Evolutionary conservation across 345 rosid genomes (phyloP), one percentile per base, ranked within the genome.

Genomic region (Hibiscus tridactylites): DNA sequence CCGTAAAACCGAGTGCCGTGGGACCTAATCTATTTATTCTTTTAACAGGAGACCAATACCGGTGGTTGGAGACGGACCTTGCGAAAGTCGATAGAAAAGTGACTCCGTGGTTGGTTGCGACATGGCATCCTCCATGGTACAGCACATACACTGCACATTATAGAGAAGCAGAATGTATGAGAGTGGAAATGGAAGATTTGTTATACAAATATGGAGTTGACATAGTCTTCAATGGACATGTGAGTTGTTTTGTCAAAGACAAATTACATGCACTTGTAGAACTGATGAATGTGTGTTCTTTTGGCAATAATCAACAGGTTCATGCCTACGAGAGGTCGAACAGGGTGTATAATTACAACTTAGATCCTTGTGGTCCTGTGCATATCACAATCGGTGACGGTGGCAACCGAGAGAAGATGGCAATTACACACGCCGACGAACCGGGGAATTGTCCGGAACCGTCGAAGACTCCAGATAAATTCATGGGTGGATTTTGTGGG

Each of bases 311-410:
- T 56, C 24, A 65, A 61, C 82, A 93, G 98, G 93, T 93, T 72
- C 88, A 93, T 84, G 97, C 95, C 31, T 94, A 94, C 33, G 97
- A 94, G 83, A 91, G 98, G 71, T 88, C 97, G 31, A 94, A 94
- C 76, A 81, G 93, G 69, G 90, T 91, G 42, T 91, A 88, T 75
- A 88, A 91, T 81, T 94, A 94, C 82, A 71, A 71, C 0, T 78
- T 91, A 70, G 97, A 94, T 87, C 91, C 89, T 31, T 90, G 92
- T 73, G 97, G 95, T 8, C 96, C 93, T 0, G 80, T 91, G 29
- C 85, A 90, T 76, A 87, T 94, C 56, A 73, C 88, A 4, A 79
- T 86, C 4, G 98, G 98, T 65, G 91, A 85, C 74, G 97, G 98
- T 35, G 98, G 97, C 61, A 86, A 81, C 61, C 80, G 85, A 65